Percentiles rank a stretch among this genome's conserved stretches.
phyloP scores from a whole-genome alignment of 2,329 filamentous ascomycete species.

The Ophiocordyceps camponoti-floridani region DNA sequence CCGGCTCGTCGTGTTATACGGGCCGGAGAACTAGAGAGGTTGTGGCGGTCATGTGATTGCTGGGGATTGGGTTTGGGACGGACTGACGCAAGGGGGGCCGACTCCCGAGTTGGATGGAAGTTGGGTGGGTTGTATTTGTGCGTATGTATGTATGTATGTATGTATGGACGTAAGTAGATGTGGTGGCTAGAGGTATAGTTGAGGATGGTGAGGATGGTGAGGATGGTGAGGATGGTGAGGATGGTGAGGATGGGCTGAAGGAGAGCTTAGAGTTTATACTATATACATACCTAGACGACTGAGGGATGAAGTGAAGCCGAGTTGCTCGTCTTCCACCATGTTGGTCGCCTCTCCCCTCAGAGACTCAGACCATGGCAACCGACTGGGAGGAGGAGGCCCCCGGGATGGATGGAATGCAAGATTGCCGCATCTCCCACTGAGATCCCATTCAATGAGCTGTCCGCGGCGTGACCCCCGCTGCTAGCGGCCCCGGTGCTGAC shows the following conservation, averaged over 20 bases:
- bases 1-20: neutral
- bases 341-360: too few species aligned
- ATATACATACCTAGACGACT: too few species aligned
- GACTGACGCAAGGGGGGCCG: neutral
- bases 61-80: neutral
- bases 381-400: too few species aligned
- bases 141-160: neutral
- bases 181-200: neutral
- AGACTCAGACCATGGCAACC: too few species aligned
- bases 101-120: neutral
- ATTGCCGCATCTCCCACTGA: too few species aligned
- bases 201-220: neutral
- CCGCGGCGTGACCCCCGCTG: too few species aligned
- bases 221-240: neutral
- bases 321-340: too few species aligned
- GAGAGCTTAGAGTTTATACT: too few species aligned
- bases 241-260: neutral
- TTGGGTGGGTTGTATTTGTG: neutral
- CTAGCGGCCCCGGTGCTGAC: too few species aligned
- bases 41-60: neutral
- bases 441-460: too few species aligned
- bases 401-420: too few species aligned
- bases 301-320: too few species aligned
- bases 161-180: neutral
- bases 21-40: neutral